Percentiles rank a stretch among this genome's conserved stretches.
Evolutionary conservation across 2,329 filamentous ascomycete genomes (phyloP).

Genomic region (Pseudopithomyces chartarum): DNA sequence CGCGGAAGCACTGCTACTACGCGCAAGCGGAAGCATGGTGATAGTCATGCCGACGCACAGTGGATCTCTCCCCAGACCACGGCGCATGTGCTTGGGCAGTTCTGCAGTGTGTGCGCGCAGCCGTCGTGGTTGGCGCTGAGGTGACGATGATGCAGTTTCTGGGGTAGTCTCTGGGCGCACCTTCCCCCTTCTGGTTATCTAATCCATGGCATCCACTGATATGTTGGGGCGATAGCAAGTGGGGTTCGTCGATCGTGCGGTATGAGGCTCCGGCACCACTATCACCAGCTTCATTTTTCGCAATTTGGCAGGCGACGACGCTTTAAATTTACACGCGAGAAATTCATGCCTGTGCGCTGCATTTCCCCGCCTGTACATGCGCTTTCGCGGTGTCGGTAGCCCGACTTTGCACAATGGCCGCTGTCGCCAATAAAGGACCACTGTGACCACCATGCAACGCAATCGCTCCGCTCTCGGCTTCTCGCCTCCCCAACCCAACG

Average conservation of each 20-base stretch:
- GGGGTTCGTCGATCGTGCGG: slow-evolving; percentile 8
- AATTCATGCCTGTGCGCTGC: slow-evolving; percentile 4
- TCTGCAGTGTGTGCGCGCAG: slow-evolving; percentile 1
- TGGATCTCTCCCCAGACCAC: neutral
- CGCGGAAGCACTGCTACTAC: neutral
- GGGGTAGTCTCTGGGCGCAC: neutral
- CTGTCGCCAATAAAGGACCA: neutral
- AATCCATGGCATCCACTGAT: slow-evolving; percentile 1
- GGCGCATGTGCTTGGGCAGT: neutral
- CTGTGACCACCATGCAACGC: neutral
- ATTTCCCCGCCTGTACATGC: slow-evolving; percentile 1
- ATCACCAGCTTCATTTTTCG: slow-evolving; percentile 10
- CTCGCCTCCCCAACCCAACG: slow-evolving; percentile 3
- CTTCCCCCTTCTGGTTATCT: slow-evolving; percentile 7
- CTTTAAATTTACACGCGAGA: slow-evolving; percentile 8
- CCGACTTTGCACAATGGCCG: neutral
- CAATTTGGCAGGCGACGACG: slow-evolving; percentile 12
- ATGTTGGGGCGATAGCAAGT: slow-evolving; percentile 3
- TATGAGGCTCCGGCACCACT: slow-evolving; percentile 1
- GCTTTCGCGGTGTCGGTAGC: slow-evolving; percentile 7
- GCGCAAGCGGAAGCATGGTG: neutral
- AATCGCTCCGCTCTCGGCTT: slow-evolving; percentile 2
- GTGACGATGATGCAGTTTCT: slow-evolving; percentile 9
- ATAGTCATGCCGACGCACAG: slow-evolving; percentile 1
- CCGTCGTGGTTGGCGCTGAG: neutral